Evolutionary conservation across 2,329 filamentous ascomycete species (phyloP), one percentile per base, ranked within the genome.

Genomic region (Pyricularia sp.): DNA sequence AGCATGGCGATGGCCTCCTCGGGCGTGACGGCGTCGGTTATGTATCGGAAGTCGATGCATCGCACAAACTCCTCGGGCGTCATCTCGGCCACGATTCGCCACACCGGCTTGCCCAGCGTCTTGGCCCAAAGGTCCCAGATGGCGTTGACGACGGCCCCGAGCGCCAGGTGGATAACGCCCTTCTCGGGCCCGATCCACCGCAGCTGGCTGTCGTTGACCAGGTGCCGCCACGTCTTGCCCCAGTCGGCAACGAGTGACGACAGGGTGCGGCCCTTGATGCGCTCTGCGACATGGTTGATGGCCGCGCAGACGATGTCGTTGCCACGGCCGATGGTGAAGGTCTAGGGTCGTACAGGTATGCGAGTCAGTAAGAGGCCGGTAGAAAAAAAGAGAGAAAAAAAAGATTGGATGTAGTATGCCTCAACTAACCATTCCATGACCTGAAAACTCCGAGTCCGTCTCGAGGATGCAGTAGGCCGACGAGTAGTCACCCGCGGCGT

Each of bases 121-220:
- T 96, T 96, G 65, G 90, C 91, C 92, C 92, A 96, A n/a, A 96
- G 84, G 75, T 96, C 92, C 92, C 92, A 96, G 71, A 96, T 82
- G 19, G 91, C 92, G 75, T 96, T 96, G 70, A 96, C 90, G 19
- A 96, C 88, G 59, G 91, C 90, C 33, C 90, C 91, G 12, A 96
- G 86, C 1, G 92, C 92, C 8, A 97, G 88, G 76, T 96, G 92
- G 70, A 96, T 96, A 60, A 96, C 92, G 66, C 92, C 92, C 78
- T 96, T 96, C 72, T 96, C 92, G 0, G 92, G 92, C 0, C 92
- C 92, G 72, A 96, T 94, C 92, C 93, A 96, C 65, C 92, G 89
- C 64, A 96, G 82, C 76, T 96, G 92, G 70, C 86, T 90, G 81
- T 96, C 93, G 68, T 88, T 89, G 70, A 96, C 91, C n/a, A 96